A percentile compares a stretch with the other conserved stretches of the same genome.
phyloP scores from a whole-genome alignment of 345 rosid species.

The Pugionium cornutum region DNA sequence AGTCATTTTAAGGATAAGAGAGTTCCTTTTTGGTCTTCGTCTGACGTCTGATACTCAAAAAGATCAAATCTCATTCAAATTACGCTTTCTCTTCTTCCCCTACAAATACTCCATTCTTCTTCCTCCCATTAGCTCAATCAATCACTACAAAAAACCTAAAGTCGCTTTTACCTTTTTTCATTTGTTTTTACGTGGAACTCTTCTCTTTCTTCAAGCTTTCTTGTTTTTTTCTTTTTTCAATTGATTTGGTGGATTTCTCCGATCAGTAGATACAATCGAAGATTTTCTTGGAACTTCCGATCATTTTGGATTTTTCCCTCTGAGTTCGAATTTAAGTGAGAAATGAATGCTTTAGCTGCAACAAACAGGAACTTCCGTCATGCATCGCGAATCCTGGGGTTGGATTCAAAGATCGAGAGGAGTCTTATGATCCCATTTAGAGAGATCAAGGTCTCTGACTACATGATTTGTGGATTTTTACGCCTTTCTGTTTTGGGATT shows the following conservation, averaged over 20 bases:
- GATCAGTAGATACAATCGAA: not conserved
- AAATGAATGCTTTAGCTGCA: conserved; percentile 91
- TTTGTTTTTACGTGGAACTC: too few species aligned
- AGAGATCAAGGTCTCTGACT: conserved; percentile 73
- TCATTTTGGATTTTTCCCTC: not conserved
- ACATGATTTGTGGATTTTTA: not conserved
- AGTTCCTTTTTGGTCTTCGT: conserved; percentile 1
- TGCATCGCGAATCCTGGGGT: conserved; percentile 81
- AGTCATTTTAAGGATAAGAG: not conserved
- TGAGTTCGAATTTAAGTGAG: conserved; percentile 7
- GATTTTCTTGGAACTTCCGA: conserved; percentile 18
- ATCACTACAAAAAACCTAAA: not conserved
- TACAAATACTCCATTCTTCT: conserved; percentile 30
- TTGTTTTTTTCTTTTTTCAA: not conserved
- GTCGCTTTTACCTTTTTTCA: not conserved
- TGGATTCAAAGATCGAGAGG: conserved; percentile 86
- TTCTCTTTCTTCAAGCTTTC: not conserved
- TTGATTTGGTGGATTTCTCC: conserved; percentile 15
- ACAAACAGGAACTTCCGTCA: conserved; percentile 91
- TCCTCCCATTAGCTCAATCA: conserved; percentile 10
- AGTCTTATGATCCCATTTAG: conserved; percentile 93
- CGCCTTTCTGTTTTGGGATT: not conserved
- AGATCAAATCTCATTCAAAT: conserved; percentile 34
- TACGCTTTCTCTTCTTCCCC: conserved; percentile 25
- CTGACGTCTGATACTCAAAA: conserved; percentile 27